Conservation (phyloP, 2,329 filamentous ascomycete genomes). For the Aphanocladium album region DNA sequence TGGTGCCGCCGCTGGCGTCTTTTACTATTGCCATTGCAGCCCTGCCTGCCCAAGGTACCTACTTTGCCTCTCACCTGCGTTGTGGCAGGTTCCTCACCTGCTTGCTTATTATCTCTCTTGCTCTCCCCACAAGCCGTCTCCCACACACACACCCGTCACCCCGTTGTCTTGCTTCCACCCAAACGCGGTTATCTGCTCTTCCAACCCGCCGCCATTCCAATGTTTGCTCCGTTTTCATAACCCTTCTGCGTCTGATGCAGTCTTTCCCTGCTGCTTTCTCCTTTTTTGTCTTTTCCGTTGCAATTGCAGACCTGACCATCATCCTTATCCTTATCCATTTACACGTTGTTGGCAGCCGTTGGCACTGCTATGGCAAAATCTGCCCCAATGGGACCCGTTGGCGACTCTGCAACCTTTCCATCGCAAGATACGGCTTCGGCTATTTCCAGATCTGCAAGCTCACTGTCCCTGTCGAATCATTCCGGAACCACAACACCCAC, state of each 20-base stretch:
- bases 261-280: background rate
- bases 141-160: conserved; percentile 3
- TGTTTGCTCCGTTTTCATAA: background rate
- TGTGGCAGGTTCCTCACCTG: background rate
- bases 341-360: background rate
- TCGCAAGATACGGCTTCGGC: background rate
- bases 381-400: background rate
- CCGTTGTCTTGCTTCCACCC: conserved; percentile 1
- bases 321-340: background rate
- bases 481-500: background rate
- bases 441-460: background rate
- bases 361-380: conserved; percentile 3
- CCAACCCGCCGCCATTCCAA: background rate
- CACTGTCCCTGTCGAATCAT: background rate
- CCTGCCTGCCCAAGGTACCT: background rate
- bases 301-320: background rate
- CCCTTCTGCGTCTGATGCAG: background rate
- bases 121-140: conserved; percentile 3
- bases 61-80: background rate
- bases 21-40: no score
- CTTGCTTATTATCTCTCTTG: background rate
- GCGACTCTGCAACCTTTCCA: background rate
- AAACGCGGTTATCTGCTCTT: background rate
- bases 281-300: background rate
- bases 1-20: no score